Base-by-base conservation (phyloP, 1,284 basidiomycete species). In the Trichosporon sp. region DNA sequence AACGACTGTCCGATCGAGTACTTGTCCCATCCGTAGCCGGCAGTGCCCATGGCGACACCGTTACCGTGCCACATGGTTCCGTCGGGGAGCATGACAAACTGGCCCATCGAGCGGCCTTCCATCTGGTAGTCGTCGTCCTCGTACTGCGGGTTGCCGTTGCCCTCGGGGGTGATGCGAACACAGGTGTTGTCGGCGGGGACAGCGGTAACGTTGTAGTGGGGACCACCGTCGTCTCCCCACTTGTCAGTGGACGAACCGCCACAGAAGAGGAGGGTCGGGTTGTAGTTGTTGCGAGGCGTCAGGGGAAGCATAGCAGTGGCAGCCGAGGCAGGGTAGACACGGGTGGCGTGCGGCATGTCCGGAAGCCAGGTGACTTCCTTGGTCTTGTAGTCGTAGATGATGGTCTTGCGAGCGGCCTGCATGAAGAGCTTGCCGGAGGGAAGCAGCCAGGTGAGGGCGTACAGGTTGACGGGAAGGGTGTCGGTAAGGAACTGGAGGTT, bases 291-390 rank as follows among this genome's bases (percentile, higher is more conserved):
- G 69, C 87, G 90, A 3, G 93, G 92, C 0, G 92, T 95, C 51
- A 98, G 86, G 1, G 96, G 95, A 5, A 96, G 86, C 93, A 98
- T 94, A 68, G 91, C 92, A 0, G 89, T 90, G 8, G 92, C 95
- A 69, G 91, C 95, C 0, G 94, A 96, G 0, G 92, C 95, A 51
- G 96, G 96, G 85, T 98, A 98, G 38, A 96, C 93, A 70, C 93
- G 91, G 59, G 89, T 87, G 67, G 94, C 89, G 70, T 87, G 79
- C 32, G 86, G 85, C 78, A 86, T 86, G 73, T 85, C 81, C 59
- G 81, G 78, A 5, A 84, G 77, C 67, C 80, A 68, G 65, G 79
- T 82, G 10, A 75, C 77, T 14, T 71, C 65, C 70, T 79, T 73
- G 12, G 86, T 87, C 70, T 88, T 87, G 91, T 90, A 70, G 90